phyloP scores from a whole-genome alignment of 1,139 yeast species.

The Saccharomyces hybrid region DNA sequence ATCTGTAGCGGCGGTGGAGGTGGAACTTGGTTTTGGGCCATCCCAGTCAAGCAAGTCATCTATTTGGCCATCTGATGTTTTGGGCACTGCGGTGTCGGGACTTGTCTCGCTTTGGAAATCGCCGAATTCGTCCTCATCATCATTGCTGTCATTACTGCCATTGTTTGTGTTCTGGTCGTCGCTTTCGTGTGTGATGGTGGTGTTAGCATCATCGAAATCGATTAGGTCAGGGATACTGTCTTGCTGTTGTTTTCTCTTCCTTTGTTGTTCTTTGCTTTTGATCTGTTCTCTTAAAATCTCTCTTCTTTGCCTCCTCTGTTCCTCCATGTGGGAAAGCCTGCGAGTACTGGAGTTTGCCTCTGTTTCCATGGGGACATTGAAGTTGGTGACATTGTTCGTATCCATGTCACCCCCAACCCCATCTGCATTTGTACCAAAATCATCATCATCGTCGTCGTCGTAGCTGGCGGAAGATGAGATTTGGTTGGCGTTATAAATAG shows the following conservation, averaged over 20 bases:
- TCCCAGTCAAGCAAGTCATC: not conserved
- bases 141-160: not conserved
- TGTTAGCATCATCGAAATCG: slow-evolving; percentile 15
- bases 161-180: too few relatives aligned
- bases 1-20: not conserved
- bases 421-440: slow-evolving; percentile 15
- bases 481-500: slow-evolving; percentile 18
- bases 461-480: slow-evolving; percentile 6
- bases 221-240: slow-evolving; percentile 19
- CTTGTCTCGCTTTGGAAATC: slow-evolving; percentile 31
- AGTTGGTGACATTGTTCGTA: slow-evolving; percentile 6
- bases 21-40: not conserved
- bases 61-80: not conserved
- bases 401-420: slow-evolving; percentile 17
- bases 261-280: slow-evolving; percentile 28
- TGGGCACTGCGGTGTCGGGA: slow-evolving; percentile 2
- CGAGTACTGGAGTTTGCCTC: slow-evolving; percentile 12
- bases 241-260: slow-evolving; percentile 19
- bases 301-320: slow-evolving; percentile 33
- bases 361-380: slow-evolving; percentile 1
- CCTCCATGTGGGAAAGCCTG: slow-evolving; percentile 25
- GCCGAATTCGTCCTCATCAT: slow-evolving; percentile 33
- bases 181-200: not conserved
- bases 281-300: slow-evolving; percentile 31
- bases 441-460: slow-evolving; percentile 9